Base-by-base conservation (phyloP, 2,329 filamentous ascomycete species). In the Blastomyces gilchristii region DNA sequence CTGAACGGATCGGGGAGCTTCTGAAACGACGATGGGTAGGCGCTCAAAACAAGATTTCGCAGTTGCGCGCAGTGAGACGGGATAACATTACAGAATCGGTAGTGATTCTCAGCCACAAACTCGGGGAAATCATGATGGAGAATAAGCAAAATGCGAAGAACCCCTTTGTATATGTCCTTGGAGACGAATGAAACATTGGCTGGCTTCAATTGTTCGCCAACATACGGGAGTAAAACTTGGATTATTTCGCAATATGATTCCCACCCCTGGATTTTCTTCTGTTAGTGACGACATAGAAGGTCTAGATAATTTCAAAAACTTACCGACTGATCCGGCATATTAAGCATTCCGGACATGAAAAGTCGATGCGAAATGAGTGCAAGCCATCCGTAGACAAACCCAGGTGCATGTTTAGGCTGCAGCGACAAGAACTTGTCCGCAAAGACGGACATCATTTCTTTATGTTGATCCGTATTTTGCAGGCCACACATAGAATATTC, bases 61-160 rank as follows among this genome's bases (percentile, higher is more conserved):
- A 97, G 81, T 75, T 97, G 94, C 18, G 87, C 87, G 75, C 90
- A 94, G 71, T 94, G 88, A 60, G 86, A 84, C 1, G 92, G 90
- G 63, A 97, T 88, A 70, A 85, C 86, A 69, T 89, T 87, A 77
- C 88, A 91, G 61, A 99, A 84, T 68, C 86, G 85, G 68, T 90
- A 85, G 72, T 96, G 90, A 73, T 96, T 91, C 69, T 92, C 90
- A 6, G 90, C 88, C 52, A 99, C 78, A 75, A 96, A 99, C 63
- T 97, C 91, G 0, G 93, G 89, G 75, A 91, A 97, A 74, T 99
- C 94, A 72, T 97, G 94, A 68, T 96, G 90, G 61, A 99, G 79
- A 61, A 96, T 83, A 43, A 96, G 79, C 62, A 97, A 78, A 64
- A 97, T 84, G 71, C 95, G 91, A 58, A 96, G 79, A 1, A 89